Percentiles rank a stretch among this genome's conserved stretches.
phyloP scores from a whole-genome alignment of 768 basidiomycete genomes.

The Sistotremastrum niveocremeum region DNA sequence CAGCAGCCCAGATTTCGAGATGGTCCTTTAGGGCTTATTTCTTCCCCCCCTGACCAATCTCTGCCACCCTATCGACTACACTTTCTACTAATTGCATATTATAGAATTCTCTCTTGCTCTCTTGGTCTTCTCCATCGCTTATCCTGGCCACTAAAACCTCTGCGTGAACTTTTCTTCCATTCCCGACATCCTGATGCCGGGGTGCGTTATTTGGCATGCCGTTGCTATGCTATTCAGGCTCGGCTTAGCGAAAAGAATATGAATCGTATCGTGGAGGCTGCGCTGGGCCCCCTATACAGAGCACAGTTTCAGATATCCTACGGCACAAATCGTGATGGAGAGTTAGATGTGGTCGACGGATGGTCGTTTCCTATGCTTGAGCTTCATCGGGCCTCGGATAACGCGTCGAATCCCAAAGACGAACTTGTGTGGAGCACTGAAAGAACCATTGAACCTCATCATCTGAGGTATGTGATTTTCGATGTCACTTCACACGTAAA shows the following conservation, averaged over 20 bases:
- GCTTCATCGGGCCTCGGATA: slow-evolving; percentile 39
- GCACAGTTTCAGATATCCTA: slow-evolving; percentile 53
- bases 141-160: slow-evolving; percentile 40
- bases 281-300: slow-evolving; percentile 44
- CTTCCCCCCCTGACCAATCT: slow-evolving; percentile 16
- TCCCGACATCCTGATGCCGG: slow-evolving; percentile 49
- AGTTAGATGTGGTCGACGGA: slow-evolving; percentile 41
- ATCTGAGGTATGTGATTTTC: slow-evolving; percentile 35
- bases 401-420: slow-evolving; percentile 40
- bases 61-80: slow-evolving; percentile 43
- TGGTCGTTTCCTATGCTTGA: slow-evolving; percentile 76
- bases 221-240: slow-evolving; percentile 63
- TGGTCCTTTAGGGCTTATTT: slow-evolving; percentile 42
- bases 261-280: slow-evolving; percentile 43
- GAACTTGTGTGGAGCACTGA: slow-evolving; percentile 25
- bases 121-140: slow-evolving; percentile 47
- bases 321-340: slow-evolving; percentile 36
- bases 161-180: slow-evolving; percentile 27
- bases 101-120: slow-evolving; percentile 66
- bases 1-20: slow-evolving; percentile 26
- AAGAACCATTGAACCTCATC: slow-evolving; percentile 22
- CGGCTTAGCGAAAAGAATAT: slow-evolving; percentile 72
- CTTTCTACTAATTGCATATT: slow-evolving; percentile 61
- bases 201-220: slow-evolving; percentile 56
- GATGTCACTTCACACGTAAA: not conserved